A percentile compares a stretch with the other conserved stretches of the same genome.
Evolutionary conservation across 352 stramenopile species (phyloP).

Genomic region (Pythium aristosporum): DNA sequence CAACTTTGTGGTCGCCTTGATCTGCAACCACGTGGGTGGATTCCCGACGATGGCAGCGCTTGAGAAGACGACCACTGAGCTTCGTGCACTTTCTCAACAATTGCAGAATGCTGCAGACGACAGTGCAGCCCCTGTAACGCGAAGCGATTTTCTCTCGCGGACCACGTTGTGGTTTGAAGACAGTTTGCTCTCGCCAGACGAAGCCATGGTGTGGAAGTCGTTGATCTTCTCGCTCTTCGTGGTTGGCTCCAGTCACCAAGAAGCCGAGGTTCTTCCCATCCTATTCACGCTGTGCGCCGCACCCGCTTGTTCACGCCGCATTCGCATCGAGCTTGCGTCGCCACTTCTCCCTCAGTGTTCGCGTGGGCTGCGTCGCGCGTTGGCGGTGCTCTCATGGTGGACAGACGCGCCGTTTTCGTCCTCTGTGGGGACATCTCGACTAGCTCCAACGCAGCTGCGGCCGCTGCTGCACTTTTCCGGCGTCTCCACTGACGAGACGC

Average conservation of each 20-base stretch:
- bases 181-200: background rate
- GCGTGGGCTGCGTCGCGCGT: conserved; percentile 40
- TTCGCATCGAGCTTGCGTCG: conserved; percentile 34
- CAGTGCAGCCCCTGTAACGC: background rate
- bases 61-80: background rate
- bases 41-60: conserved; percentile 32
- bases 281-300: conserved; percentile 9
- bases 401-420: background rate
- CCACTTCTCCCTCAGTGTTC: conserved; percentile 38
- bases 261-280: background rate
- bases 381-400: conserved; percentile 27
- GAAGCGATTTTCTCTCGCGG: conserved; percentile 27
- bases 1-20: conserved; percentile 38
- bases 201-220: conserved; percentile 20
- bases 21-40: conserved; percentile 37
- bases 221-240: conserved; percentile 44
- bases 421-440: background rate
- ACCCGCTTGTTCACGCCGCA: background rate
- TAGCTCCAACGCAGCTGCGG: background rate
- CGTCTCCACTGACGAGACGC: background rate
- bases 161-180: conserved; percentile 50
- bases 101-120: background rate
- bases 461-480: conserved; percentile 1
- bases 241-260: background rate
- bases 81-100: background rate